Evolutionary conservation across 78 protist genomes (phyloP), one percentile per base, ranked within the genome.

Genomic region (Dictyostelium firmibasis): DNA sequence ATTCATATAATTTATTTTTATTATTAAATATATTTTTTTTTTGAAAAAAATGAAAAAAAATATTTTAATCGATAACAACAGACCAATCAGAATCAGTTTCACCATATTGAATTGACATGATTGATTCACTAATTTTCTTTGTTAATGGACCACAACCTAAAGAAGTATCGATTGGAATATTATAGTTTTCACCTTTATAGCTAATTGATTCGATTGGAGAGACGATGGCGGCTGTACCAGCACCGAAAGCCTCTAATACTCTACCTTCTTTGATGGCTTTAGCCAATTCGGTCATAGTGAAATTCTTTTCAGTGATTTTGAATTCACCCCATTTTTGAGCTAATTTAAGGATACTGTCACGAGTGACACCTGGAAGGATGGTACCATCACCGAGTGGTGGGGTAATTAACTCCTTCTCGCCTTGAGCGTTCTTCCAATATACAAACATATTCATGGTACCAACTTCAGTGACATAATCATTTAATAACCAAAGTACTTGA

Each of bases 151-250:
- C 98, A 25, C 79, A 74, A 67, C 76, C 57, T 57, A 83, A 35
- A 7, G 57, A 38, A 0, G 86, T 25, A 38, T 93, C 91, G 43
- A 97, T 86, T 33, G 98, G 98, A 33, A 96, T 93, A 38, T 89
- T 88, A 25, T 95, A 83, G 27, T 83, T 87, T 44, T 79, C 76
- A 64, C 98, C 99, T 93, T 97, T 33, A 95, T 87, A 99, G 47
- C 38, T 18, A 72, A 99, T 96, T 9, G 70, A 44, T 27, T 92
- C 35, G 72, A 99, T 96, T 36, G 99, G 99, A 8, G 97, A 74
- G 16, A 99, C 98, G 43, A 99, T 97, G 53, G 99, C 98, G 6
- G 99, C 99, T 8, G 99, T 99, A 29, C 99, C 99, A 27, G 98
- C 94, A 18, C 99, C 99, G 77, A 99, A 99, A 53, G 93, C 74